These are phyloP conservation scores for Saturnispora bothae DNA, from an alignment of 805 yeast genomes.

Conservation along the genomic window DNA sequence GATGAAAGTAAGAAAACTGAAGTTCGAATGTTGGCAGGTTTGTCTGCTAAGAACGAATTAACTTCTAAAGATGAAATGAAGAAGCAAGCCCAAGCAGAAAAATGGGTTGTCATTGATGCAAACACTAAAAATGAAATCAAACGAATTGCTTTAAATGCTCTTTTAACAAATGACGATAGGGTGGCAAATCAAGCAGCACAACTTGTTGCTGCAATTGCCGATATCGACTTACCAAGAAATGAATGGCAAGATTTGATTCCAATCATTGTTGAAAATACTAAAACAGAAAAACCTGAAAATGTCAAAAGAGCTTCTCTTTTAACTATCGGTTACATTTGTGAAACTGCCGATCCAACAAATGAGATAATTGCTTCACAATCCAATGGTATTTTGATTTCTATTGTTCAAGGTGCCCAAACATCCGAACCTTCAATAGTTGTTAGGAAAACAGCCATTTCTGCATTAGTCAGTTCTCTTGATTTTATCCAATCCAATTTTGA, in stretches of 20 bases:
- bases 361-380: constrained; percentile 74
- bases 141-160: constrained; percentile 48
- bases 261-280: constrained; percentile 77
- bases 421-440: constrained; percentile 67
- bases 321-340: constrained; percentile 94
- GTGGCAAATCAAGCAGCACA: constrained; percentile 89
- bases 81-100: constrained; percentile 47
- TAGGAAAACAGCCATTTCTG: constrained; percentile 82
- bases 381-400: constrained; percentile 87
- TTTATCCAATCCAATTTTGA: constrained; percentile 84
- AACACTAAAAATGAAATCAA: constrained; percentile 55
- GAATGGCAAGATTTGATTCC: constrained; percentile 87
- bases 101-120: constrained; percentile 61
- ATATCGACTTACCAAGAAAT: constrained; percentile 76
- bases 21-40: constrained; percentile 85
- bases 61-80: constrained; percentile 67
- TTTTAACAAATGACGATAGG: constrained; percentile 56
- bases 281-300: constrained; percentile 61
- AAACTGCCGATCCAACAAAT: constrained; percentile 76
- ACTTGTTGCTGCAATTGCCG: constrained; percentile 94
- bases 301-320: constrained; percentile 80
- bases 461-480: constrained; percentile 81
- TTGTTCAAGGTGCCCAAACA: constrained; percentile 90
- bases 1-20: constrained; percentile 57
- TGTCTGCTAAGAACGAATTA: constrained; percentile 78